Conservation (phyloP, 2,329 filamentous ascomycete genomes). For the Leptographium procerum region DNA sequence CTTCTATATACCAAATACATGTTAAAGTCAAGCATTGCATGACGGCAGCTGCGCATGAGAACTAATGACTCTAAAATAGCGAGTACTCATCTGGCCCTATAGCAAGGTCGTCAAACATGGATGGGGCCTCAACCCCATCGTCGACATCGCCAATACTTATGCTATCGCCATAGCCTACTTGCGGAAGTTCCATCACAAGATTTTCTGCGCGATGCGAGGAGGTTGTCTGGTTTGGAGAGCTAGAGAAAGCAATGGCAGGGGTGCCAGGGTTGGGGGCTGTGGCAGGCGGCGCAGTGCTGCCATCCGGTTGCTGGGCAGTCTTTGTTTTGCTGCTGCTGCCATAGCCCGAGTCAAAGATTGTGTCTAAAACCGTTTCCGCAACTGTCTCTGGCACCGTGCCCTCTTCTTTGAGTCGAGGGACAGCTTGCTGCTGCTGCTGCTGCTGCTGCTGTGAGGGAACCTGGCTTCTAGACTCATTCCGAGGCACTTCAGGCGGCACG, state of each 20-base stretch:
- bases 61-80: too few relatives aligned
- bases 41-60: not conserved
- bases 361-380: not conserved
- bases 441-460: not conserved
- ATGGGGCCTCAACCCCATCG: not conserved
- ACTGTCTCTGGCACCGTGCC: not conserved
- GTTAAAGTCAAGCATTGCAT: not conserved
- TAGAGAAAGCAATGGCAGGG: not conserved
- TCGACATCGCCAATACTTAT: not conserved
- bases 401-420: not conserved
- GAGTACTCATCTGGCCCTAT: too few relatives aligned
- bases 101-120: conserved; percentile 2
- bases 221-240: not conserved
- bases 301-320: not conserved
- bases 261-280: not conserved
- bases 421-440: not conserved
- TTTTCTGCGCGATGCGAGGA: not conserved
- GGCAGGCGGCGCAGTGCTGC: not conserved
- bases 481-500: conserved; percentile 11
- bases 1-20: not conserved
- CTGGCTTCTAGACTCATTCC: not conserved
- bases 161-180: not conserved
- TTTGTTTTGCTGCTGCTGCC: not conserved
- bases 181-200: not conserved
- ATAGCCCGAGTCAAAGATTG: not conserved